Conservation (phyloP, 179 eudicot species). For the Silene coronaria region DNA sequence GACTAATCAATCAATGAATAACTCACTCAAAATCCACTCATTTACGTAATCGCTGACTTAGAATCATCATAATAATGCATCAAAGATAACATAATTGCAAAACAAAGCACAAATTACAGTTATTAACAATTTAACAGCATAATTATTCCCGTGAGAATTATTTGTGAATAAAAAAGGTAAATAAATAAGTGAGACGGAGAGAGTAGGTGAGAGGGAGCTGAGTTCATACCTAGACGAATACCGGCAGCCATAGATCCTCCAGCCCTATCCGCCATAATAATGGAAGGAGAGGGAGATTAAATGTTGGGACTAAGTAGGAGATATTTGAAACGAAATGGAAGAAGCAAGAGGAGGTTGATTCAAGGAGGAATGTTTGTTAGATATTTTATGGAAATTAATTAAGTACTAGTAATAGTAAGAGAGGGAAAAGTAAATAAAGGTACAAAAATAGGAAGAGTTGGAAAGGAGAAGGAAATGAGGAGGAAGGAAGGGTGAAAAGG, state of each 20-base stretch:
- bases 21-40: constrained; percentile 11
- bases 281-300: not conserved
- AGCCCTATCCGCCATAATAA: constrained; percentile 27
- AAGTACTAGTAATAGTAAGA: not conserved
- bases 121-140: constrained; percentile 5
- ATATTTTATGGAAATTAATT: not conserved
- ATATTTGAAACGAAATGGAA: not conserved
- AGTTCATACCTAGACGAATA: constrained; percentile 38
- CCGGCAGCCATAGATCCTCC: constrained; percentile 32
- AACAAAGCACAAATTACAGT: not conserved
- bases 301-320: not conserved
- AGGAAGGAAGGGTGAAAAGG: not conserved
- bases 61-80: not conserved
- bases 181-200: not conserved
- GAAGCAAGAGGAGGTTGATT: constrained; percentile 11
- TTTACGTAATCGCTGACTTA: constrained; percentile 11
- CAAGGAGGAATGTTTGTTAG: constrained; percentile 15
- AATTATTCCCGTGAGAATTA: not conserved
- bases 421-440: not conserved
- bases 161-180: not conserved
- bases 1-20: not conserved
- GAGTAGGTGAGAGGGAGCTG: constrained; percentile 5
- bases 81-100: not conserved
- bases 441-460: not conserved
- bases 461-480: not conserved